These are phyloP conservation scores for Myriosclerotinia scirpicola DNA, from an alignment of 2,329 filamentous ascomycete species.

Conservation along the genomic window DNA sequence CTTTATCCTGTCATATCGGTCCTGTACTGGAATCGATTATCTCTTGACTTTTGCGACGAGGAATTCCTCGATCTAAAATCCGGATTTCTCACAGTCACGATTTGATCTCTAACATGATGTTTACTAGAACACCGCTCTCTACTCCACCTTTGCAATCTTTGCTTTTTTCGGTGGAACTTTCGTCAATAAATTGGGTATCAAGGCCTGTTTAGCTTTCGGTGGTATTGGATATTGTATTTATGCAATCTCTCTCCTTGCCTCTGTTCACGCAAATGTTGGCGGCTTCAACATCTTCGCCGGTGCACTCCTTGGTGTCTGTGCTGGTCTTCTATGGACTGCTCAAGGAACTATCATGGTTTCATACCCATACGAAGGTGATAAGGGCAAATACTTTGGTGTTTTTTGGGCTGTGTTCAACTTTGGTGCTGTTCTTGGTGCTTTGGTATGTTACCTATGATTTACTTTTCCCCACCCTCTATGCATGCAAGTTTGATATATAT, in stretches of 20 bases:
- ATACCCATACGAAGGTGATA: constrained; percentile 76
- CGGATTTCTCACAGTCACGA: not conserved
- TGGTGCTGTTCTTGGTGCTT: constrained; percentile 81
- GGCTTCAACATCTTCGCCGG: constrained; percentile 77
- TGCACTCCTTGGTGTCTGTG: constrained; percentile 73
- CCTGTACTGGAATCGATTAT: not conserved
- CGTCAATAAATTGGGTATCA: constrained; percentile 73
- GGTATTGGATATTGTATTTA: constrained; percentile 78
- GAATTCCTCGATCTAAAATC: not conserved
- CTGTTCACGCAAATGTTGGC: constrained; percentile 64
- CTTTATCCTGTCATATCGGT: not conserved
- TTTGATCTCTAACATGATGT: constrained; percentile 16
- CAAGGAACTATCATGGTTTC: constrained; percentile 89
- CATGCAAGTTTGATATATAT: not conserved
- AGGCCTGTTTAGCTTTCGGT: constrained; percentile 66
- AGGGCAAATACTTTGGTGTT: constrained; percentile 84
- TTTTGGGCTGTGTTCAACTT: constrained; percentile 97
- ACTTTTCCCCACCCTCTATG: not conserved
- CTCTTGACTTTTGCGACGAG: not conserved
- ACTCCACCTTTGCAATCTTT: constrained; percentile 55
- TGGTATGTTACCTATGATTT: constrained; percentile 46
- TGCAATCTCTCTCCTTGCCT: constrained; percentile 67
- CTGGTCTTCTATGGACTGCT: constrained; percentile 77
- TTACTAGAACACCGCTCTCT: constrained; percentile 46
- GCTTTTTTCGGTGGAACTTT: constrained; percentile 74